Conservation (phyloP, 2,329 filamentous ascomycete genomes). For the Septoria linicola region DNA sequence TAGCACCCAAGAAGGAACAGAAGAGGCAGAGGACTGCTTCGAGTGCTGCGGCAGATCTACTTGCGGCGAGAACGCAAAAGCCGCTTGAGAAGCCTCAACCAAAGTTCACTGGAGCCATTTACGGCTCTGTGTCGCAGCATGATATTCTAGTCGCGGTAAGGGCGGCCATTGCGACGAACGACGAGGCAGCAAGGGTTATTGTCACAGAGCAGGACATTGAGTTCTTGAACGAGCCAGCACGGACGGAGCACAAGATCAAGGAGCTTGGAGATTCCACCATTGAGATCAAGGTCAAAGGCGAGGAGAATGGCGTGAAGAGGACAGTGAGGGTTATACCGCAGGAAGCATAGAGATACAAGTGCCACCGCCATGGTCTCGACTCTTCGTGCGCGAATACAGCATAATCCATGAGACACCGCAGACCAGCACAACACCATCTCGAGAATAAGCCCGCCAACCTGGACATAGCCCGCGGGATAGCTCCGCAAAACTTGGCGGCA, state of each 20-base stretch:
- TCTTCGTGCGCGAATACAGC: neutral
- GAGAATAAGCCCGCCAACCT: neutral
- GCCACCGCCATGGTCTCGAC: neutral
- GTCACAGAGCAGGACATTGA: constrained; percentile 52
- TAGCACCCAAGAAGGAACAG: constrained; percentile 11
- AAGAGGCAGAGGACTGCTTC: constrained; percentile 23
- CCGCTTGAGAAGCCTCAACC: constrained; percentile 21
- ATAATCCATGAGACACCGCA: constrained; percentile 2
- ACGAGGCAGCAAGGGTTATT: constrained; percentile 52
- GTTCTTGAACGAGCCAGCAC: constrained; percentile 45
- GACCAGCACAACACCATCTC: neutral
- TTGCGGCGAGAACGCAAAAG: constrained; percentile 30
- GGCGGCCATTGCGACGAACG: constrained; percentile 50
- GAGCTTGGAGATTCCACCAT: constrained; percentile 54
- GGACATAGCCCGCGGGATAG: constrained; percentile 9
- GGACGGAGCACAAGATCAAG: constrained; percentile 48
- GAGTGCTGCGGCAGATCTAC: constrained; percentile 33
- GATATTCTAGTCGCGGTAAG: constrained; percentile 53
- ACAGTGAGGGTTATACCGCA: constrained; percentile 45
- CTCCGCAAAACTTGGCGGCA: constrained; percentile 6
- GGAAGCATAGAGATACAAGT: constrained; percentile 20
- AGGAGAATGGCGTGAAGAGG: constrained; percentile 43
- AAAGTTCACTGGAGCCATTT: constrained; percentile 41
- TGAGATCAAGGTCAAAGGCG: constrained; percentile 52
- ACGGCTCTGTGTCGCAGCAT: constrained; percentile 55